Base-by-base conservation (phyloP, 108 stramenopile genomes). In the Seminavis robusta region DNA sequence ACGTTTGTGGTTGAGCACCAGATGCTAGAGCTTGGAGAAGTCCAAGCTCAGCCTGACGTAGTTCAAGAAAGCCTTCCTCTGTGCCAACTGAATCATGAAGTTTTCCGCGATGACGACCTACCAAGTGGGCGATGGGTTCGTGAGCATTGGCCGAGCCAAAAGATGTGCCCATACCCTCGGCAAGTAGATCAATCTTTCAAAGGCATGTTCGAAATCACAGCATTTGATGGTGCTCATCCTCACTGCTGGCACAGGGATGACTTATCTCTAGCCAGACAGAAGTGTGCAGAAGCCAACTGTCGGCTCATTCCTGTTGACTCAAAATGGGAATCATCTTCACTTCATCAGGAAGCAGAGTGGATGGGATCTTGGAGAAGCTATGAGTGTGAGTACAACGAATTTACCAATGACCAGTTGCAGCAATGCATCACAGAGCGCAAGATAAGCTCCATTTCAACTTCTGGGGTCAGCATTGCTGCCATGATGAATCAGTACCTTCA, bases 161-260 rank as follows among this genome's bases (percentile, higher is more conserved):
- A n/a, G n/a, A n/a, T n/a, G n/a, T n/a, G n/a, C n/a, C n/a, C n/a
- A n/a, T n/a, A n/a, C n/a, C n/a, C n/a, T n/a, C n/a, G n/a, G n/a
- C n/a, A n/a, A n/a, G n/a, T n/a, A n/a, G n/a, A n/a, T n/a, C n/a
- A n/a, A n/a, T n/a, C n/a, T n/a, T n/a, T n/a, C n/a, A n/a, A n/a
- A n/a, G n/a, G n/a, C n/a, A n/a, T n/a, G n/a, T n/a, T n/a, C n/a
- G n/a, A n/a, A n/a, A 9, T 53, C 17, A 37, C 23, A 7, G 38
- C 4, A 16, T 10, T 11, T 15, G 52, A 53, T 37, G 20, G 20
- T 6, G 36, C n/a, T 6, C 45, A 65, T 56, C 69, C 65, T 27
- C 23, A 25, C 31, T 76, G 69, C 38, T 76, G 70, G 69, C 54
- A 60, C 33, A 17, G 56, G 7, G 70, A 67, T 25, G 70, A 76